Base-by-base conservation (phyloP, 148 eudicot genomes). In the Amaranthus hypochondriacus region DNA sequence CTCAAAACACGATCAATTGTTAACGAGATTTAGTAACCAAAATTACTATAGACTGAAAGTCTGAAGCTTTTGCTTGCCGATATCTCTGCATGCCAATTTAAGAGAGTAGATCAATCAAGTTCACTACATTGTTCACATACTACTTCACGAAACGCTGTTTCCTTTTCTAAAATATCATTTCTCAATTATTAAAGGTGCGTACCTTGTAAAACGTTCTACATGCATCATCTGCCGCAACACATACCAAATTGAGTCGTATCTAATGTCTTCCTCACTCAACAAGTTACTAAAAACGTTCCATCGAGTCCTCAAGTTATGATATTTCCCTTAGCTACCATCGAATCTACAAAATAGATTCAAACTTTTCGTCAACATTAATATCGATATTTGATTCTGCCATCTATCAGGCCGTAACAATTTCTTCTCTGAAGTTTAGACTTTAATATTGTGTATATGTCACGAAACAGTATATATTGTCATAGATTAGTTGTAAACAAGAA, bases 31-130 rank as follows among this genome's bases (percentile, higher is more conserved):
- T 28, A 28, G 39, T 2, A 28, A 28, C 39, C 39, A 28, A 28
- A 28, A 2, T 28, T 28, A 28, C 39, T 1, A 28, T 28, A 28
- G 39, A 28, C 0, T 28, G 39, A 28, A 28, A 28, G 39, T 60
- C 83, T 75, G 69, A 80, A 80, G 61, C 79, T 80, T 75, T 80
- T 59, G 79, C 79, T 66, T 76, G 68, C 6, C 83, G 73, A 60
- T 75, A 76, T 61, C 71, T 80, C 83, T 75, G 79, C 62, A 70
- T 28, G 2, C 39, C 1, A 0, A 28, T 28, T 65, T 48, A 46
- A 46, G 58, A 55, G 15, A 64, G n/a, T 2, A 56, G 49, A 48
- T 56, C 9, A 56, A 54, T 43, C 13, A 6, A 50, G 11, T 39
- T 28, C 57, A 73, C 4, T 0, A 3, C 12, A 59, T 46, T 18